Evolutionary conservation across 371 early-diverging fungal genomes (phyloP), one percentile per base, ranked within the genome.

Genomic region (Apophysomyces variabilis): DNA sequence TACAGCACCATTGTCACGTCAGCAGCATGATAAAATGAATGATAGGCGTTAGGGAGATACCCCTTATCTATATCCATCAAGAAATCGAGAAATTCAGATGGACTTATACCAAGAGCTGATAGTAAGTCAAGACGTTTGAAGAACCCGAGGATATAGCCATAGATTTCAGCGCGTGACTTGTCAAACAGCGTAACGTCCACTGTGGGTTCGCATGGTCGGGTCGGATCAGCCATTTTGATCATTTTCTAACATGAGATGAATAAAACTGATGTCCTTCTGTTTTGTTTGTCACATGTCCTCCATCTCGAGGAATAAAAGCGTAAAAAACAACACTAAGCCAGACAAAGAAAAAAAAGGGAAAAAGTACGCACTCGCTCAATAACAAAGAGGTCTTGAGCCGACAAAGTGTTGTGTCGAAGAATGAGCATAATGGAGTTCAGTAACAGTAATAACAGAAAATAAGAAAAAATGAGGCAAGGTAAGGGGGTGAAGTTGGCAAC

Each of bases 21-120:
- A 0, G 91, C 89, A 6, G 93, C 95, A 71, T 95, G 96, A 72
- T 87, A 86, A 66, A 95, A 95, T 5, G 92, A 92, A 71, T 96
- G 96, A 67, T 96, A 96, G 7, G 95, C 93, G 64, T 92, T 93
- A 9, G 84, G 78, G 9, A 82, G 76, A 73, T 95, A 95, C 38
- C 92, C 91, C 35, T 80, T 72, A 64, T 92, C 92, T n/a, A 96
- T 89, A 66, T 92, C 93, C 21, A 93, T 77, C 38, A 91, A 77
- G 66, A 94, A 95, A 64, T 93, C 92, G 12, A 95, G 85, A 65
- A 96, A 75, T 62, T 86, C 85, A 38, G 83, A 86, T 9, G 85
- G 75, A n/a, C 81, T 74, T 56, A 90, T 80, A 39, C 82, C 83
- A 18, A 92, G 76, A 16, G 84, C 77, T 11, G 82, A 71, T 61